phyloP scores from a whole-genome alignment of 2,329 filamentous ascomycete species.

The Helotiales sp. region DNA sequence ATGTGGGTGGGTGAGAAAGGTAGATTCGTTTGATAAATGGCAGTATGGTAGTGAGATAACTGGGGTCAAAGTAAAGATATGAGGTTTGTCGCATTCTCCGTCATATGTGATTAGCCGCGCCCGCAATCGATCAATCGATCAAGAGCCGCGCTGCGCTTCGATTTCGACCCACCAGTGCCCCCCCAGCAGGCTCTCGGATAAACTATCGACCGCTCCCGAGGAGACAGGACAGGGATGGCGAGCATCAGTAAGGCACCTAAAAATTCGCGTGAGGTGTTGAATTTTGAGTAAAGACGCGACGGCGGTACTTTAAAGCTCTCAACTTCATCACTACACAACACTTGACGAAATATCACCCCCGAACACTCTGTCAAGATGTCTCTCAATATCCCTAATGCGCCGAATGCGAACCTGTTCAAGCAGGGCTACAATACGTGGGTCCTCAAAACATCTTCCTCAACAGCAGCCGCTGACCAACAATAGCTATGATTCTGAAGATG shows the following conservation, averaged over 20 bases:
- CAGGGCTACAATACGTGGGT: slow-evolving; percentile 75
- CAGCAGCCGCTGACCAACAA: slow-evolving; percentile 43
- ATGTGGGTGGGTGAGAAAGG: not conserved
- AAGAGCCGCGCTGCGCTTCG: not conserved
- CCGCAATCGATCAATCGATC: too few relatives aligned
- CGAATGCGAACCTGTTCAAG: slow-evolving; percentile 84
- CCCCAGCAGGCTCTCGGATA: not conserved
- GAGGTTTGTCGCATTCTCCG: not conserved
- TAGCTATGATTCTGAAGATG: slow-evolving; percentile 99
- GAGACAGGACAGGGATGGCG: too few relatives aligned
- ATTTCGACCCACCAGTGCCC: too few relatives aligned
- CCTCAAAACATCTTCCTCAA: not conserved
- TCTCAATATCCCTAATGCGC: slow-evolving; percentile 91
- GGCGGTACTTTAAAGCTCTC: slow-evolving; percentile 5
- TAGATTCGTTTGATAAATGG: not conserved
- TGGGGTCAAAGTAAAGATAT: too few relatives aligned
- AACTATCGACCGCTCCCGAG: not conserved
- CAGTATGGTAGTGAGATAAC: not conserved
- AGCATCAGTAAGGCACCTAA: not conserved
- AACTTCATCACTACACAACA: slow-evolving; percentile 14
- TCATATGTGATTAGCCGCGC: too few relatives aligned
- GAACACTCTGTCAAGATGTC: slow-evolving; percentile 67
- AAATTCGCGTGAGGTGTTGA: slow-evolving; percentile 13
- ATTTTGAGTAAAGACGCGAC: slow-evolving; percentile 27
- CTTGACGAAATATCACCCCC: slow-evolving; percentile 9